Evolutionary conservation across 805 yeast genomes (phyloP), one percentile per base, ranked within the genome.

Genomic region (Pichia scutulata): DNA sequence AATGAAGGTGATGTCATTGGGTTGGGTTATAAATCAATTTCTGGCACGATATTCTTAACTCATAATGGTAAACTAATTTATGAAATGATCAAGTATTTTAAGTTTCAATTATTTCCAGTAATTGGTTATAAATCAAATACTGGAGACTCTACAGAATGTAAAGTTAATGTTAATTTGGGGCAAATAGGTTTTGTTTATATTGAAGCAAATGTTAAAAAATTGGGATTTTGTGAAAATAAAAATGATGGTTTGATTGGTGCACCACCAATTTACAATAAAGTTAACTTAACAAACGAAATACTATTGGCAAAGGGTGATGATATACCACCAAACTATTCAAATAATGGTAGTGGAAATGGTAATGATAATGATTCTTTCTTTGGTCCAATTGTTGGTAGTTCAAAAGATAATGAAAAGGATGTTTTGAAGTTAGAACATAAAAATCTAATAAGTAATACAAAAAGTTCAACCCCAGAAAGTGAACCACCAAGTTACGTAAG

Each of bases 101-200:
- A 64, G 54, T 66, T 73, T 7, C 80, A 78, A 54, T 58, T 78
- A 52, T 76, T 70, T 49, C 83, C 83, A 4, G 78, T 81, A 21
- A 66, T 78, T 9, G 84, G 84, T 6, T 71, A 81, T 45, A 71
- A 69, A 49, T 71, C 66, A 63, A 9, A 25, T 10, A 40, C 16
- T n/a, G 24, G 12, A 18, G 30, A 21, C 9, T 21, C 18, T 13
- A 66, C 76, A 65, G 50, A 75, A 53, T 64, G 80, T 68, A 50
- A 75, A 70, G 78, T 77, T 61, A 53, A 77, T 64, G 70, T 80
- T 69, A 56, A 95, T 84, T 68, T 93, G 48, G 99, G 99, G 9
- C 93, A 87, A 59, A 71, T 81, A 50, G 97, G 97, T 2, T 89
- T 81, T 69, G 96, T 90, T 0, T 89, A 78, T 60, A 87, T 90